Conservation (phyloP, 208 protist species). For the Jaenimonas drosophilae region DNA sequence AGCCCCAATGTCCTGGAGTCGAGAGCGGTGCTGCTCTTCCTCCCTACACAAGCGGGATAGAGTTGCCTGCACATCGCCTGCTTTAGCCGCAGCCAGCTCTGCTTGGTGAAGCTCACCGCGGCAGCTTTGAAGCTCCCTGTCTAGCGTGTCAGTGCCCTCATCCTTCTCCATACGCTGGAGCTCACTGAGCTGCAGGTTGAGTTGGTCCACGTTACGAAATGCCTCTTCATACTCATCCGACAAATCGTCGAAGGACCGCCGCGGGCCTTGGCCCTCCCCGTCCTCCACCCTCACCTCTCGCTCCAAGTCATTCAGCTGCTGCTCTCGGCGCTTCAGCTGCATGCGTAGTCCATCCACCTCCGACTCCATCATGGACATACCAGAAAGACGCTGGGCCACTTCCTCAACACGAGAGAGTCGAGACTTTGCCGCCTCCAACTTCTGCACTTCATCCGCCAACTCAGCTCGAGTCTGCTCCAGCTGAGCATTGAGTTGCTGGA, state of each 20-base stretch:
- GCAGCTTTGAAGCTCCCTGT: slow-evolving; percentile 8
- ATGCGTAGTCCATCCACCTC: slow-evolving; percentile 7
- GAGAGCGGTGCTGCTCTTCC: too few species aligned
- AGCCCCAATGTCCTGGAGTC: too few species aligned
- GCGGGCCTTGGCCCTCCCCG: neutral
- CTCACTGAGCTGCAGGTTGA: slow-evolving; percentile 53
- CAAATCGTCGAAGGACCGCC: slow-evolving; percentile 37
- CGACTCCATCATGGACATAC: slow-evolving; percentile 10
- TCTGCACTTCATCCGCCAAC: too few species aligned
- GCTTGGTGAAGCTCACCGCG: too few species aligned
- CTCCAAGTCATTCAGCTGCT: slow-evolving; percentile 5
- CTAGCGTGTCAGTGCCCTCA: slow-evolving; percentile 13
- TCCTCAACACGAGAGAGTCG: too few species aligned
- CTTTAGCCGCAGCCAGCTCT: too few species aligned
- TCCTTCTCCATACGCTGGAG: slow-evolving; percentile 35
- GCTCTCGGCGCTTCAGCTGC: slow-evolving; percentile 12
- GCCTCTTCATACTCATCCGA: slow-evolving; percentile 36
- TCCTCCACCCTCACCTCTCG: neutral
- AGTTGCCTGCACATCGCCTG: too few species aligned
- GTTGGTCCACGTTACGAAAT: slow-evolving; percentile 25
- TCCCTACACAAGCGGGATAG: too few species aligned
- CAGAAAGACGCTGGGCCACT: too few species aligned
- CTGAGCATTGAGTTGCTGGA: too few species aligned
- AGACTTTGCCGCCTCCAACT: too few species aligned
- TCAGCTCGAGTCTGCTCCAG: too few species aligned